Evolutionary conservation across 2,329 filamentous ascomycete genomes (phyloP).

Genomic region (Trichoderma cornu-damae): DNA sequence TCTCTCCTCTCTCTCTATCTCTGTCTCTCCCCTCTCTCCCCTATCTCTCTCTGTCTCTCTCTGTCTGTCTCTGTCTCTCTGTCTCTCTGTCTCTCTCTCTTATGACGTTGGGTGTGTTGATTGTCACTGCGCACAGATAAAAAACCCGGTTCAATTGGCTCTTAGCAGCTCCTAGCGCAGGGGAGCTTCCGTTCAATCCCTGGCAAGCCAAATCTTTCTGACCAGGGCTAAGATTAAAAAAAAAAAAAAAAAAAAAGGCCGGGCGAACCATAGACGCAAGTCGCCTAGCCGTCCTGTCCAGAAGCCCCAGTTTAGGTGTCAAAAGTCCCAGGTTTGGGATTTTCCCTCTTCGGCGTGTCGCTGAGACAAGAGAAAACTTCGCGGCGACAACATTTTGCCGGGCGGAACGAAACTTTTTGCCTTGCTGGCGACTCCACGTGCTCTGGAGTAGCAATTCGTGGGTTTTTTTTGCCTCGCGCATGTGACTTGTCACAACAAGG

Average conservation of each 20-base stretch:
- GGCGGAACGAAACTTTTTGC: no score
- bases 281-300: neutral
- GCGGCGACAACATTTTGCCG: neutral
- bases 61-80: no score
- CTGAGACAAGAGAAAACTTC: neutral
- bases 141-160: neutral
- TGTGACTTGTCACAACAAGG: neutral
- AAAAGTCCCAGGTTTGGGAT: neutral
- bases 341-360: neutral
- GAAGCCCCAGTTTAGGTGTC: neutral
- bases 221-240: slow-evolving; percentile 6
- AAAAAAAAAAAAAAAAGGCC: no score
- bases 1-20: no score
- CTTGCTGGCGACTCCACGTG: no score
- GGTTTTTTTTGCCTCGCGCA: neutral
- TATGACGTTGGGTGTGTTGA: no score
- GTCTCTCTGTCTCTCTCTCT: no score
- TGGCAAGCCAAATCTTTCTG: neutral
- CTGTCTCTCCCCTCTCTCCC: no score
- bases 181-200: slow-evolving; percentile 10
- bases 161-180: slow-evolving; percentile 9
- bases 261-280: slow-evolving; percentile 1
- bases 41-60: no score
- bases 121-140: slow-evolving; percentile 5
- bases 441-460: no score